Base-by-base conservation (phyloP, 257 asterid genomes). In the Primulina eburnea region DNA sequence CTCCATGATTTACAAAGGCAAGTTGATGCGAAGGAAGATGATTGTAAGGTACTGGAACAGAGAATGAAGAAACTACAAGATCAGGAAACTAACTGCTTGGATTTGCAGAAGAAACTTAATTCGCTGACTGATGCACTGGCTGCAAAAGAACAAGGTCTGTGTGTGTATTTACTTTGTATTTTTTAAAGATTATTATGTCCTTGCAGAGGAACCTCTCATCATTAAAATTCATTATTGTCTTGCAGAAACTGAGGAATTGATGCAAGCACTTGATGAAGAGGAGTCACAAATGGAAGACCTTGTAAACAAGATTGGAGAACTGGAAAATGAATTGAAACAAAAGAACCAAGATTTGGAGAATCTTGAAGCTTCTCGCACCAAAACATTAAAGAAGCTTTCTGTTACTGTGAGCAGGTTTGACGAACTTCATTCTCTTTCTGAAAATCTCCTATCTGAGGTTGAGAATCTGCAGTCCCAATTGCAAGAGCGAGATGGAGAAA, bases 241-340 rank as follows among this genome's bases (percentile, higher is more conserved):
- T 80, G 80, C 88, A 94, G 99, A 94, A 85, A 79, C 74, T 57
- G 99, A 91, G 84, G 87, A 88, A 17, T 78, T 94, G 80, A 82
- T 86, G 88, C 97, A 88, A 81, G 99, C 99, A 62, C 96, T 94
- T 69, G 97, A 94, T 57, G 97, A 88, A 82, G 88, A 94, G 84
- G 97, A 89, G 76, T 72, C 87, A 72, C 95, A 94, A 76, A 85
- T 94, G 96, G 99, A 89, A 81, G 91, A 81, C 75, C 86, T 87
- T 65, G 43, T 87, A 69, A 85, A 73, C 73, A 94, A 84, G 80
- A 73, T 81, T 74, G 81, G 58, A 62, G 86, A 68, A 35, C 82
- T 94, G 64, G 96, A 91, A 76, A 82, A 81, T 60, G 95, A 79
- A 79, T 75, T 94, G 85, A 88, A 65, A 35, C 86, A 79, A 71